These are phyloP conservation scores for Catharanthus roseus DNA, from an alignment of 257 asterid species.

Conservation along the genomic window DNA sequence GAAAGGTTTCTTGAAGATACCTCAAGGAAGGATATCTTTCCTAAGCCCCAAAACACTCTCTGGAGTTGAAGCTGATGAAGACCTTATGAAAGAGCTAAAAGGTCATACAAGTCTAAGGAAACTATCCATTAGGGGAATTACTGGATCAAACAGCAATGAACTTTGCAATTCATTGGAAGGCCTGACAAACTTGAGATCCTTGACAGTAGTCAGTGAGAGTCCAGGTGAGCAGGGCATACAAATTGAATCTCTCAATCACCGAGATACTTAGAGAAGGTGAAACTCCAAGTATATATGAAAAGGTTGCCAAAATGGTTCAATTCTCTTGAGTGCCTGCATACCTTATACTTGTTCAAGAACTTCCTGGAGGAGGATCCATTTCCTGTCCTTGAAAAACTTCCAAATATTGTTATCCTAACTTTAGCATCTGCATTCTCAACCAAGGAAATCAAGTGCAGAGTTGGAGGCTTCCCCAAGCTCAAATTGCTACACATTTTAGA, in stretches of 20 bases:
- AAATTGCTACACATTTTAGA: constrained; percentile 15
- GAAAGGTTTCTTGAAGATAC: constrained; percentile 17
- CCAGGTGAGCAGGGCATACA: constrained; percentile 14
- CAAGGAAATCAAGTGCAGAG: constrained; percentile 2
- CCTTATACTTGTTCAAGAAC: constrained; percentile 16
- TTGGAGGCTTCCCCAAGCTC: constrained; percentile 19
- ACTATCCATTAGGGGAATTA: constrained; percentile 18
- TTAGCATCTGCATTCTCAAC: constrained; percentile 19
- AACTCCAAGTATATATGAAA: constrained; percentile 17
- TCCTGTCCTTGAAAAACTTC: constrained; percentile 20
- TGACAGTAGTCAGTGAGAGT: constrained; percentile 20
- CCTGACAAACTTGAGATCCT: constrained; percentile 18
- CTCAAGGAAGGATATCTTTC: constrained; percentile 15
- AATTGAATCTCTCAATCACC: constrained; percentile 6
- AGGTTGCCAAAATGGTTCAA: constrained; percentile 19
- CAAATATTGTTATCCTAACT: constrained; percentile 19
- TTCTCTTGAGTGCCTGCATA: constrained; percentile 18
- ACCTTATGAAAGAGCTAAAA: constrained; percentile 9
- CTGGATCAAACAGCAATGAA: constrained; percentile 13
- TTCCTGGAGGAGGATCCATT: constrained; percentile 12
- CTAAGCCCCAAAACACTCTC: constrained; percentile 16
- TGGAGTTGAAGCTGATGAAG: constrained; percentile 23
- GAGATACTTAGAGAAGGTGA: constrained; percentile 14
- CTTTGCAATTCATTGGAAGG: constrained; percentile 23
- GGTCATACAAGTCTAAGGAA: constrained; percentile 12